Conservation (phyloP, 2,329 filamentous ascomycete species). For the Xylariomycetidae sp. region DNA sequence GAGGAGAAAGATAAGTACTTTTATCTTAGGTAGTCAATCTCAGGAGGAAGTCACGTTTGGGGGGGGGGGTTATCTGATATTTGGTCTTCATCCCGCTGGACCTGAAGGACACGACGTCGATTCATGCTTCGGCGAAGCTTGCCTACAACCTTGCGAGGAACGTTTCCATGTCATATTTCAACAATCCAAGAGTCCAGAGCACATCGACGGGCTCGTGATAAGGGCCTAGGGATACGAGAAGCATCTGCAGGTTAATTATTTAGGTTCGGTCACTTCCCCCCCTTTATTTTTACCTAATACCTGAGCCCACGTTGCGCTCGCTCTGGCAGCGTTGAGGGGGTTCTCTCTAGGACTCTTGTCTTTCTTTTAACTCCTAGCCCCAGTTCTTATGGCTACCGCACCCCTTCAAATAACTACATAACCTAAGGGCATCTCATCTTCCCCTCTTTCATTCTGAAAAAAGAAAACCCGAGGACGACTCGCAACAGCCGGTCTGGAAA, state of each 20-base stretch:
- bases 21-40: slow-evolving; percentile 14
- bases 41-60: too few relatives aligned
- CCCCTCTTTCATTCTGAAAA: slow-evolving; percentile 10
- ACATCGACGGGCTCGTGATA: slow-evolving; percentile 11
- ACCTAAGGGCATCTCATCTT: slow-evolving; percentile 14
- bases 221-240: slow-evolving; percentile 24
- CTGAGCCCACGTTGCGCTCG: too few relatives aligned
- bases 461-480: too few relatives aligned
- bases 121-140: slow-evolving; percentile 30
- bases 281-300: too few relatives aligned
- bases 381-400: slow-evolving; percentile 5
- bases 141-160: slow-evolving; percentile 29
- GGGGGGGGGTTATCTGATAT: slow-evolving; percentile 25
- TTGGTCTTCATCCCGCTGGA: slow-evolving; percentile 31
- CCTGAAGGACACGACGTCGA: slow-evolving; percentile 30
- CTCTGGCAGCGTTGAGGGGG: too few relatives aligned
- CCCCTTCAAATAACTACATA: background rate
- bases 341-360: too few relatives aligned
- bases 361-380: slow-evolving; percentile 18
- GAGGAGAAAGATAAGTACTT: slow-evolving; percentile 33
- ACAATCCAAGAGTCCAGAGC: slow-evolving; percentile 33
- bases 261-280: too few relatives aligned
- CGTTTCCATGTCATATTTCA: slow-evolving; percentile 34
- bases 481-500: too few relatives aligned
- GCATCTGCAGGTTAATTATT: slow-evolving; percentile 17